These are phyloP conservation scores for Trichosporon inkin DNA, from an alignment of 1,284 basidiomycete genomes.

Conservation along the genomic window DNA sequence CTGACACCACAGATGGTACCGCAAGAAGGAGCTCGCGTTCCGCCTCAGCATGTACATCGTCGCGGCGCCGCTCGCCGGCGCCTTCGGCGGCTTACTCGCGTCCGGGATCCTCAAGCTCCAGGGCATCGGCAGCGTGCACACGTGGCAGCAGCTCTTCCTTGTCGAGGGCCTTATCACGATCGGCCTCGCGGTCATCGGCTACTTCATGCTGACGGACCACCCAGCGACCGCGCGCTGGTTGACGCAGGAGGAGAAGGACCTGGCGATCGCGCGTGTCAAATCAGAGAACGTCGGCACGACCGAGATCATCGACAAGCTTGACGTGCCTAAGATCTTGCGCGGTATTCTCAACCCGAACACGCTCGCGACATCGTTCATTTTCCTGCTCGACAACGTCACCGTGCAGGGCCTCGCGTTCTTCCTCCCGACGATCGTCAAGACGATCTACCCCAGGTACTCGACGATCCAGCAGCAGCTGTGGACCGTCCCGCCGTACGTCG, in stretches of 20 bases:
- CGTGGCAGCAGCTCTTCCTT: constrained; percentile 35
- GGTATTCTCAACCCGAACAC: constrained; percentile 28
- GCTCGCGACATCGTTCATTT: constrained; percentile 22
- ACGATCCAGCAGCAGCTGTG: constrained; percentile 32
- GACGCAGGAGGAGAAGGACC: constrained; percentile 15
- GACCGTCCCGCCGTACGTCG: constrained; percentile 33
- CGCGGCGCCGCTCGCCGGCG: constrained; percentile 21
- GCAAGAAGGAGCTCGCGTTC: constrained; percentile 1
- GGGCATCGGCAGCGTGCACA: constrained; percentile 26
- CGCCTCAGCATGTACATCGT: constrained; percentile 16
- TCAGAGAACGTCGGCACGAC: neutral
- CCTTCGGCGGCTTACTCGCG: constrained; percentile 34
- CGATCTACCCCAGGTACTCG: constrained; percentile 21
- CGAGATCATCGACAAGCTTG: constrained; percentile 15
- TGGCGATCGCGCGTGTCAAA: constrained; percentile 7
- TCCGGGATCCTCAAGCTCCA: constrained; percentile 36
- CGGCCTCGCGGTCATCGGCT: constrained; percentile 4
- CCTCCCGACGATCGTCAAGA: constrained; percentile 30
- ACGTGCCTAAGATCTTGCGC: constrained; percentile 13
- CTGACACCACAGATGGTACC: constrained; percentile 15
- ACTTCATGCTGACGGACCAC: constrained; percentile 15
- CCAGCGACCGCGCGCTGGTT: constrained; percentile 1
- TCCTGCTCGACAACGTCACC: constrained; percentile 13
- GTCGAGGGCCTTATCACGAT: constrained; percentile 14
- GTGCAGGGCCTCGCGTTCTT: constrained; percentile 16